phyloP scores from a whole-genome alignment of 2,329 filamentous ascomycete genomes.

The Fusarium vanettenii region DNA sequence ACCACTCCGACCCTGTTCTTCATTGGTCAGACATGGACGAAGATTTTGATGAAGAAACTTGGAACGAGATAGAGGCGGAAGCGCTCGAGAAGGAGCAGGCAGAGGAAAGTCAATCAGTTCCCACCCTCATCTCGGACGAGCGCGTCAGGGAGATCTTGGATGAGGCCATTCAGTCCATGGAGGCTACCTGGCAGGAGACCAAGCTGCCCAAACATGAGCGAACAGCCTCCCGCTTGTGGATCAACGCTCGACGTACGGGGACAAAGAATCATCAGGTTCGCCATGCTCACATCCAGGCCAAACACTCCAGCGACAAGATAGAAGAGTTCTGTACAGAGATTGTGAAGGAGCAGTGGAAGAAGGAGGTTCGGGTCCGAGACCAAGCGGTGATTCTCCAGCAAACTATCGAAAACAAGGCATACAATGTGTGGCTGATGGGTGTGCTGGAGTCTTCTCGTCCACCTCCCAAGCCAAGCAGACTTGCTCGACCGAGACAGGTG shows the following conservation, averaged over 20 bases:
- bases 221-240: constrained; percentile 73
- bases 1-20: constrained; percentile 14
- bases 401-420: constrained; percentile 71
- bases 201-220: constrained; percentile 66
- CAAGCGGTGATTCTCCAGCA: constrained; percentile 71
- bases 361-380: constrained; percentile 61
- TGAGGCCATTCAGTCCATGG: constrained; percentile 62
- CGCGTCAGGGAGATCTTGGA: constrained; percentile 66
- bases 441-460: constrained; percentile 56
- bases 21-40: constrained; percentile 40
- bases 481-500: constrained; percentile 33
- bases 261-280: constrained; percentile 54
- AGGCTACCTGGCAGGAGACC: constrained; percentile 66
- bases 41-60: constrained; percentile 65
- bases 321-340: constrained; percentile 67
- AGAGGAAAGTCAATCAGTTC: neutral
- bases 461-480: constrained; percentile 50
- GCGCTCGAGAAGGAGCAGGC: constrained; percentile 18
- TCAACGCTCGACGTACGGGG: constrained; percentile 58
- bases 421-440: constrained; percentile 62
- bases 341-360: constrained; percentile 62
- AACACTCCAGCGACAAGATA: constrained; percentile 63
- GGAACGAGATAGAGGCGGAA: constrained; percentile 68
- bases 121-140: constrained; percentile 48
- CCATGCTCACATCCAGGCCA: constrained; percentile 55